These are phyloP conservation scores for Leishmania martiniquensis DNA, from an alignment of 208 protist species.

Conservation along the genomic window DNA sequence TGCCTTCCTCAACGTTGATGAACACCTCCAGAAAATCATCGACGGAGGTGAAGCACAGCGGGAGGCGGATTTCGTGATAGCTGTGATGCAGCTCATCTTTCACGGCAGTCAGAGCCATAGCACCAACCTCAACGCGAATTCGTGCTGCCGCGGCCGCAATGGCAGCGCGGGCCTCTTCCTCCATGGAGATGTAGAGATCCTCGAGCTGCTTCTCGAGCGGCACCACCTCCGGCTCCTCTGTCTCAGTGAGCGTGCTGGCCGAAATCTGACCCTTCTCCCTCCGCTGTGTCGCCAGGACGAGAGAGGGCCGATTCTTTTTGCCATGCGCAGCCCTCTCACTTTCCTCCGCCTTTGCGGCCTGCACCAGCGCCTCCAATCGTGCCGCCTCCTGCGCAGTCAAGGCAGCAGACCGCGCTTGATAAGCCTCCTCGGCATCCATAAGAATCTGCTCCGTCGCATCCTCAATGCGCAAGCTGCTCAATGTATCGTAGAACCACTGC, in stretches of 20 bases:
- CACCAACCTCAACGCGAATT: constrained; percentile 54
- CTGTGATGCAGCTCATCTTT: constrained; percentile 54
- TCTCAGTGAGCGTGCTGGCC: constrained; percentile 3
- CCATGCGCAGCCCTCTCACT: neutral
- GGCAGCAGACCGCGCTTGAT: constrained; percentile 34
- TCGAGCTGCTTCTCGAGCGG: constrained; percentile 60
- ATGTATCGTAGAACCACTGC: constrained; percentile 80
- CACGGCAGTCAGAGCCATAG: constrained; percentile 63
- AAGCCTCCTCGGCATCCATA: constrained; percentile 51
- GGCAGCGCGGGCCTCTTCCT: constrained; percentile 47
- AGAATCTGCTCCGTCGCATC: constrained; percentile 70
- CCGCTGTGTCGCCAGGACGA: neutral
- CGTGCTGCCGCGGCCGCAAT: constrained; percentile 38
- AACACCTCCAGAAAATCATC: constrained; percentile 95
- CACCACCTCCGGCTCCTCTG: constrained; percentile 31
- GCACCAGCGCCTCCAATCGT: constrained; percentile 3
- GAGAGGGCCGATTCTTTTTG: constrained; percentile 4
- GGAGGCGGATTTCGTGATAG: constrained; percentile 78
- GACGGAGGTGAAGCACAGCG: constrained; percentile 93
- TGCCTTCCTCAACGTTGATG: constrained; percentile 95
- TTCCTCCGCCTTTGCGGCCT: constrained; percentile 3
- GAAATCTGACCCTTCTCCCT: neutral
- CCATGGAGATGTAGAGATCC: constrained; percentile 58
- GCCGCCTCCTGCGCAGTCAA: constrained; percentile 25
- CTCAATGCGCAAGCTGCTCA: constrained; percentile 69